Percentiles rank a stretch among this genome's conserved stretches.
Conservation (phyloP, 352 stramenopile species). For the Globisporangium lucens region DNA sequence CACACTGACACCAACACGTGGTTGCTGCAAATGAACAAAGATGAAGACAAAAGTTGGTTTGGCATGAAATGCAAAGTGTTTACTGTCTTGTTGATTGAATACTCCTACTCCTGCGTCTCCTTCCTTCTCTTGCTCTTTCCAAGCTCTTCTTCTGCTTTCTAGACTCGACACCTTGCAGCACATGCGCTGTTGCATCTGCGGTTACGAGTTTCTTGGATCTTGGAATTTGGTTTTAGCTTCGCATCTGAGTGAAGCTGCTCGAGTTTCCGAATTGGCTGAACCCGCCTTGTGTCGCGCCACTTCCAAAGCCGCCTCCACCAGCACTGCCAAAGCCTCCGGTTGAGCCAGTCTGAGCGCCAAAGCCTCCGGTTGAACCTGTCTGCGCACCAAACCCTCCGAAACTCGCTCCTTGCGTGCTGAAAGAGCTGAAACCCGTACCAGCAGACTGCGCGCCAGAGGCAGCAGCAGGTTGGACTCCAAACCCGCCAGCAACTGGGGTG, state of each 20-base stretch:
- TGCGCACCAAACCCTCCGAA: conserved; percentile 40
- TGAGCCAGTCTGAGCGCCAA: conserved; percentile 21
- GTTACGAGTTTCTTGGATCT: not conserved
- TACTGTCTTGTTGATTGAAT: not conserved
- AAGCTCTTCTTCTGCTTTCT: not conserved
- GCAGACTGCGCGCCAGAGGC: not conserved
- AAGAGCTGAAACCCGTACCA: conserved; percentile 46
- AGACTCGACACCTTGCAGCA: not conserved
- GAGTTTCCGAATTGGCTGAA: conserved; percentile 45
- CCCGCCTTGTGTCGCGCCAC: conserved; percentile 10
- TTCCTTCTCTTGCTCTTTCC: not conserved
- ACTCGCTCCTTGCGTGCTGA: conserved; percentile 30
- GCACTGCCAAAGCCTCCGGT: conserved; percentile 21
- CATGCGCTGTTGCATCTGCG: not conserved
- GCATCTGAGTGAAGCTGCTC: conserved; percentile 50
- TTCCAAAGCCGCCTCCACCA: conserved; percentile 15
- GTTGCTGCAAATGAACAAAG: not conserved
- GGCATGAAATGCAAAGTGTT: not conserved
- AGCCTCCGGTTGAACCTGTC: conserved; percentile 15
- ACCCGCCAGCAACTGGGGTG: conserved; percentile 2
- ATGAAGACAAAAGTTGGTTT: not conserved
- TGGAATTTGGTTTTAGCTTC: conserved; percentile 4
- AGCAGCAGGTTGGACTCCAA: conserved; percentile 14
- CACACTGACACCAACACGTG: not conserved
- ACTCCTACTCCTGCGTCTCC: not conserved